These are phyloP conservation scores for Leccinum subgranulosum DNA, from an alignment of 768 basidiomycete species.

Conservation along the genomic window DNA sequence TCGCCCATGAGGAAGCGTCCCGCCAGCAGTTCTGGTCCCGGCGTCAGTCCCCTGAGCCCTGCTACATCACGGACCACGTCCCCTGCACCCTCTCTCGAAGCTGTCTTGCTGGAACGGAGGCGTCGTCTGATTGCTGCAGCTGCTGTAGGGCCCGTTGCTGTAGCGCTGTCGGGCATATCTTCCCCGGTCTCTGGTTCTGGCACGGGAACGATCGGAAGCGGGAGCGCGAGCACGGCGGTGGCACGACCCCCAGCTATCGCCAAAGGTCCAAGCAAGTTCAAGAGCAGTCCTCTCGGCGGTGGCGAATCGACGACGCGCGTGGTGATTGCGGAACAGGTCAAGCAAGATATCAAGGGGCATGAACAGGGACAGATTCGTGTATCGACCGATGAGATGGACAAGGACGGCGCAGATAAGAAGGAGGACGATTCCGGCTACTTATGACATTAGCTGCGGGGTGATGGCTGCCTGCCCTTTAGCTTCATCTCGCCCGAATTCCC, in stretches of 20 bases:
- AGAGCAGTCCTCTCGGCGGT: constrained; percentile 67
- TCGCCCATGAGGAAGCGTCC: constrained; percentile 13
- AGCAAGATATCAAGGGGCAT: constrained; percentile 28
- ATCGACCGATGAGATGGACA: constrained; percentile 32
- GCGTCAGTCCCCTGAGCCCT: constrained; percentile 10
- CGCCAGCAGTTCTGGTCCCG: constrained; percentile 12
- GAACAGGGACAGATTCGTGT: constrained; percentile 26
- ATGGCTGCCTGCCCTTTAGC: too few relatives aligned
- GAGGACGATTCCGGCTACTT: constrained; percentile 28
- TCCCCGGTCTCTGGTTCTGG: background rate
- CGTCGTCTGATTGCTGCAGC: constrained; percentile 41
- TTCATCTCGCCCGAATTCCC: background rate
- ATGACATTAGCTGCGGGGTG: constrained; percentile 10
- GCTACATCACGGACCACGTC: constrained; percentile 36
- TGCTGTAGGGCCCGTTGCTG: constrained; percentile 1
- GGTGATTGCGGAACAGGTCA: constrained; percentile 49
- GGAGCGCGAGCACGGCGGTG: background rate
- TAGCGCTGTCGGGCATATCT: background rate
- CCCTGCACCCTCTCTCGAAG: constrained; percentile 61
- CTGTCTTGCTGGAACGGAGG: constrained; percentile 63
- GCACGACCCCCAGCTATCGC: constrained; percentile 14
- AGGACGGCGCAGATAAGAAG: constrained; percentile 36
- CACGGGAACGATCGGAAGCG: background rate
- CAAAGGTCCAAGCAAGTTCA: constrained; percentile 59
- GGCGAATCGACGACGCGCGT: constrained; percentile 39